Evolutionary conservation across 179 eudicot genomes (phyloP), one percentile per base, ranked within the genome.

Genomic region (Corrigiola litoralis): DNA sequence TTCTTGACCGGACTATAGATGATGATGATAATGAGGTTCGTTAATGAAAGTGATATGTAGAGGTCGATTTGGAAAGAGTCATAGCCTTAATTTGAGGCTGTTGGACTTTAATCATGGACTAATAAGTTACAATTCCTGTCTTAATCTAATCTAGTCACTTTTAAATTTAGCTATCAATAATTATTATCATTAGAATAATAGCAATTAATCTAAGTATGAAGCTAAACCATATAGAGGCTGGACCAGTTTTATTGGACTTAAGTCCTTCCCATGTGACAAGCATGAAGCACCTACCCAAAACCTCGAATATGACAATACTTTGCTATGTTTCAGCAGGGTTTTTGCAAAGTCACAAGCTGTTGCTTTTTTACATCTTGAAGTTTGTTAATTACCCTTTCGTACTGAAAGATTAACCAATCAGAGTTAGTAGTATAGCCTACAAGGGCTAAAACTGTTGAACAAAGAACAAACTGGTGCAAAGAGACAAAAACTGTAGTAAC

Each of bases 181-280:
- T 56, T 36, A 34, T 44, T 6, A 21, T 62, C 31, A 34, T 3
- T 1, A 51, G 17, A 36, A 50, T 13, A 14, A 24, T 32, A 38
- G 6, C 40, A 66, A 46, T 37, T 45, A 58, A 44, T 7, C 34
- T 54, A 47, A 71, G 57, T 42, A 56, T 47, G 52, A 31, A 66
- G 34, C 76, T 60, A 72, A 60, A 72, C 25, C 72, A 66, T 21
- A 72, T 67, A 72, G 72, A 60, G 67, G 72, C 61, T 73, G 77
- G 77, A 73, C 72, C 77, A 73, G 3, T 73, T 61, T 28, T 44
- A 72, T 67, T 24, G 72, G 63, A 67, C 58, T 67, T 9, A 61
- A 60, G 53, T 44, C 61, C 58, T 36, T 36, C 44, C 72, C 77
- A 73, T 67, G 77, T 73, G 77, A 67, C 38, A 73, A 46, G 58